phyloP scores from a whole-genome alignment of 257 asterid genomes.

The Plantago ovata region DNA sequence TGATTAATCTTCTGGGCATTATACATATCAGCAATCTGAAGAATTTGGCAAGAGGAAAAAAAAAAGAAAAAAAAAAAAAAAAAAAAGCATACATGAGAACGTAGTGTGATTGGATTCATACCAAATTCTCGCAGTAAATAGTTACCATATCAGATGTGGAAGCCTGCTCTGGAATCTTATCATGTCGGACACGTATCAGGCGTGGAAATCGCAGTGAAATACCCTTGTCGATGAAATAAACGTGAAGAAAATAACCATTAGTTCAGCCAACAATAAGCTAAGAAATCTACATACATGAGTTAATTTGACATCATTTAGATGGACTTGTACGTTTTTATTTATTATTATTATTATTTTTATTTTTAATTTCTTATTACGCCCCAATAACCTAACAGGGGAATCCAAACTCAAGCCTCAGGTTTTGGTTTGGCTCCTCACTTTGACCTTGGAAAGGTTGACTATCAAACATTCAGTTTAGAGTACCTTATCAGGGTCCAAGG shows the following conservation, averaged over 20 bases:
- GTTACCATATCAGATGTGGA: constrained; percentile 78
- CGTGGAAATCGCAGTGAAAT: constrained; percentile 92
- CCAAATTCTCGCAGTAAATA: constrained; percentile 6
- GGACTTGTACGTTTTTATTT: too few relatives aligned
- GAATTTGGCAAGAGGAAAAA: constrained; percentile 14
- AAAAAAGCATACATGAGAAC: not conserved
- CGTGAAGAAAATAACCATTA: constrained; percentile 18
- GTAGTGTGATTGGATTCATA: not conserved
- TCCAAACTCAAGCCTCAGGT: not conserved
- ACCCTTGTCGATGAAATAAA: constrained; percentile 44
- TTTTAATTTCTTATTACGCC: too few relatives aligned
- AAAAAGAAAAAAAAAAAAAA: constrained; percentile 1
- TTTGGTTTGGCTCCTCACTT: not conserved
- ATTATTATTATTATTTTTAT: too few relatives aligned
- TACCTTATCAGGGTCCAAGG: constrained; percentile 76
- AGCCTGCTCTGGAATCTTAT: constrained; percentile 87
- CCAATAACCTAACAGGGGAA: too few relatives aligned
- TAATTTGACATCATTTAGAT: too few relatives aligned
- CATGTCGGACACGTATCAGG: constrained; percentile 70
- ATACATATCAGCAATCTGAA: constrained; percentile 81
- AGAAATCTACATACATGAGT: constrained; percentile 2
- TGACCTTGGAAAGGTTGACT: not conserved
- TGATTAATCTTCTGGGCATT: constrained; percentile 57
- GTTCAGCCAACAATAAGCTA: not conserved
- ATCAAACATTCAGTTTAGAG: not conserved